Base-by-base conservation (phyloP, 2,329 filamentous ascomycete genomes). In the Botrytis elliptica region DNA sequence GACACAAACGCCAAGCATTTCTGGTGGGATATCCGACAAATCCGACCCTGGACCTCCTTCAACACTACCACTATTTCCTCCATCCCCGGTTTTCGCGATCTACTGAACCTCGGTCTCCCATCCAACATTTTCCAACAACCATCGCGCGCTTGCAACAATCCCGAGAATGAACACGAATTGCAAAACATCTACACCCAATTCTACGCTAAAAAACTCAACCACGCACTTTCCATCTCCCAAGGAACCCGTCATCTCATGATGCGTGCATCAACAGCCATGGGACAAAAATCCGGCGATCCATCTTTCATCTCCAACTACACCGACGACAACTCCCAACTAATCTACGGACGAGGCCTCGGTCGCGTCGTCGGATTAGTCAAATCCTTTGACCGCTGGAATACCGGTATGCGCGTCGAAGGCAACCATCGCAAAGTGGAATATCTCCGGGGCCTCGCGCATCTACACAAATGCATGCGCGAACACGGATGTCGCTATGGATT, bases 1-100 rank as follows among this genome's bases (percentile, higher is more conserved):
- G 92, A 90, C 81, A 90, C 87, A 79, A 88, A 87, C 83, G 91
- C 88, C 79, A 93, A 91, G 82, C 91, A 97, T 84, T 97, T 95
- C 83, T 98, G 95, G 95, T 98, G 94, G 93, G 95, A 98, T 80
- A 88, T 97, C 74, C 92, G 95, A 78, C 95, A 97, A 81, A 86
- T 98, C 77, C 90, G 93, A 76, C 88, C 90, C 75, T 98, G 95
- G 95, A 88, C 88, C 70, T 88, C 89, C 78, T 98, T 98, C 87
- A 93, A 89, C 77, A 85, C 93, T 18, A 82, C 86, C 71, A 90
- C 91, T 73, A 91, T 98, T 81, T 87, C 91, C 77, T 85, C 89
- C 9, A 89, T 97, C 64, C 92, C 92, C 0, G 90, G 90, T 46
- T 90, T 96, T 38, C 87, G 91, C 10, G 86, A 88, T 36, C 88